Base-by-base conservation (phyloP, 1,284 basidiomycete genomes). In the Agroathelia rolfsii region DNA sequence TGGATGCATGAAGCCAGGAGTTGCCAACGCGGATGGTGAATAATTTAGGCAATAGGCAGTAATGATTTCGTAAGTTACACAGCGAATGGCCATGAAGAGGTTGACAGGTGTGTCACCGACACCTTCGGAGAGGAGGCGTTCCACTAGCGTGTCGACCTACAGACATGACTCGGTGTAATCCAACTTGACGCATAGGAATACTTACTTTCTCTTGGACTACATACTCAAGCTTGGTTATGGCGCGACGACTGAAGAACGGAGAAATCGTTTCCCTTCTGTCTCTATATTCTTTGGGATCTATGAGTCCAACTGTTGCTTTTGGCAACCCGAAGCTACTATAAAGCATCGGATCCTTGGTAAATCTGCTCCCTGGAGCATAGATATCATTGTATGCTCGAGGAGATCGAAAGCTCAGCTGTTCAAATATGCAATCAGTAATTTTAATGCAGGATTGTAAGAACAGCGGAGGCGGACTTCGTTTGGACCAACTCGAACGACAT, bases 351-450 rank as follows among this genome's bases (percentile, higher is more conserved):
- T 53, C 50, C 35, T 59, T 58, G 12, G 38, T 40, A 33, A 52
- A 56, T 24, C 41, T 48, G 10, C 47, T 47, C 9, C 36, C 41
- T n/a, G 28, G 24, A 13, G 40, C 36, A 36, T 59, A 56, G 23
- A 59, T 56, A 10, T 50, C 48, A 11, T 44, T 34, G 22, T 47
- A 57, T 8, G 45, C 57, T 2, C 30, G 35, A 4, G 50, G 50
- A 26, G 50, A 41, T n/a, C 38, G 40, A 40, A 59, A 59, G 30
- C 56, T 55, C 11, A 59, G 39, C 56, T 58, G 31, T n/a, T n/a
- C 12, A 12, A 13, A n/a, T 7, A 11, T 8, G 14, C 7, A 16
- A 16, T 4, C 17, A 16, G 14, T 18, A 16, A 18, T 13, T 17
- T 9, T 17, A 18, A n/a, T n/a, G n/a, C 12, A 19, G 13, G 6